Evolutionary conservation across 305 asterid genomes (phyloP), one percentile per base, ranked within the genome.

Genomic region (Fraxinus sp.): DNA sequence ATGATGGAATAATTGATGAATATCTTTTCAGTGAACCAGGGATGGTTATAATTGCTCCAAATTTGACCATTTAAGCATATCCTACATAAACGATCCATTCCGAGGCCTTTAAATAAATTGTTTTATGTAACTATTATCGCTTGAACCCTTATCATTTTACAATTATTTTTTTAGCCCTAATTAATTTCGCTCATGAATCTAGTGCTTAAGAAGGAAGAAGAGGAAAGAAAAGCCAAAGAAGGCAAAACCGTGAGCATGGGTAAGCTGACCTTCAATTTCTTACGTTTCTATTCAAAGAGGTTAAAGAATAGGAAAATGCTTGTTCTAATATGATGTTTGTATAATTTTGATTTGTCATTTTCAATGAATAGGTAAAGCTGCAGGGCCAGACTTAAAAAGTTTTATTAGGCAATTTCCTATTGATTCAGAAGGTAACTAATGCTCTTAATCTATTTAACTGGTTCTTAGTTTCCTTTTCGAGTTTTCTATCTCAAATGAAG

Each of bases 141-240:
- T 13, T 14, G 76, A 32, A 70, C 44, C 26, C 16, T 28, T 8
- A 57, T 57, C 35, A 41, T 35, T 70, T 72, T 77, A 33, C 74
- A 52, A 24, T 13, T 73, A 32, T 18, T 72, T 22, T 13, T 55
- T 74, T 16, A 77, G 32, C 41, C 84, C 76, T 77, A 41, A 44
- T 80, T 62, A 62, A 37, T 70, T 80, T 78, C 62, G 79, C 85
- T 84, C 66, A 37, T 78, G 74, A 79, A 52, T 64, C 82, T 74
- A 95, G 99, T 86, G 87, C 97, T 93, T 87, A 95, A 88, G 94
- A 93, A 90, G 89, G 97, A 93, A 86, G 98, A 95, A 87, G 98
- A 93, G 86, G 94, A 92, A 89, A 88, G 88, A 83, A 92, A 85
- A 89, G 89, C 91, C 83, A 90, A 86, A 87, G 88, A 80, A 88